Evolutionary conservation across 345 rosid species (phyloP).

Genomic region (Ailanthus altissimus): DNA sequence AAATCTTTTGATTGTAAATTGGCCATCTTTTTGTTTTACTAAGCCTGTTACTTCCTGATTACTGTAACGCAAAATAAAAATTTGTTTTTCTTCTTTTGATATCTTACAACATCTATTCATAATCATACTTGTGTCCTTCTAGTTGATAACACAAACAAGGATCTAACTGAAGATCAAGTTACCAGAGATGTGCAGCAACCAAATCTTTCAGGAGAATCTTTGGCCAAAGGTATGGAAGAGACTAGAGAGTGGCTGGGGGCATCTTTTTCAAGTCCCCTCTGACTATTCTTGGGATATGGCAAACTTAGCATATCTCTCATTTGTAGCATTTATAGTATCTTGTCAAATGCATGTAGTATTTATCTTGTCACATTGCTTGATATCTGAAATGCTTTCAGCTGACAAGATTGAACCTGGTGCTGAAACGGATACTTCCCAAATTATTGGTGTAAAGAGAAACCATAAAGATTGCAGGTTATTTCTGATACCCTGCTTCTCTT

Average conservation of each 20-base stretch:
- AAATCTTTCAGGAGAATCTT: slow-evolving; percentile 30
- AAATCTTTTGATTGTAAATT: slow-evolving; percentile 1
- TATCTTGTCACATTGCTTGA: slow-evolving; percentile 17
- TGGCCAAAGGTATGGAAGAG: slow-evolving; percentile 38
- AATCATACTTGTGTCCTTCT: slow-evolving; percentile 18
- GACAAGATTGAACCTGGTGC: slow-evolving; percentile 36
- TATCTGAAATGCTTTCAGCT: slow-evolving; percentile 41
- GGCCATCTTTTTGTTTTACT: slow-evolving; percentile 11
- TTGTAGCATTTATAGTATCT: slow-evolving; percentile 4
- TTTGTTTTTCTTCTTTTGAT: neutral
- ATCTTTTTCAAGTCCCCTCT: too few relatives aligned
- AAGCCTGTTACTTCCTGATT: neutral
- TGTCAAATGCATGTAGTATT: slow-evolving; percentile 4
- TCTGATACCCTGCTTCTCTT: slow-evolving; percentile 5
- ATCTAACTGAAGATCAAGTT: slow-evolving; percentile 38
- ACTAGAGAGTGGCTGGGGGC: slow-evolving; percentile 14
- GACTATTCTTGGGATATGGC: slow-evolving; percentile 11
- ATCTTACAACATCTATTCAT: slow-evolving; percentile 13
- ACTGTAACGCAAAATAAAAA: neutral
- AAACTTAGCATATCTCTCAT: neutral
- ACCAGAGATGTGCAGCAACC: slow-evolving; percentile 27
- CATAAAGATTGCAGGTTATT: slow-evolving; percentile 56
- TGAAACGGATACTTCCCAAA: slow-evolving; percentile 40
- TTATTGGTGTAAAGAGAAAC: slow-evolving; percentile 63
- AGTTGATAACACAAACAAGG: slow-evolving; percentile 32